Evolutionary conservation across 352 stramenopile species (phyloP).

Genomic region (Phytophthora ohioensis): DNA sequence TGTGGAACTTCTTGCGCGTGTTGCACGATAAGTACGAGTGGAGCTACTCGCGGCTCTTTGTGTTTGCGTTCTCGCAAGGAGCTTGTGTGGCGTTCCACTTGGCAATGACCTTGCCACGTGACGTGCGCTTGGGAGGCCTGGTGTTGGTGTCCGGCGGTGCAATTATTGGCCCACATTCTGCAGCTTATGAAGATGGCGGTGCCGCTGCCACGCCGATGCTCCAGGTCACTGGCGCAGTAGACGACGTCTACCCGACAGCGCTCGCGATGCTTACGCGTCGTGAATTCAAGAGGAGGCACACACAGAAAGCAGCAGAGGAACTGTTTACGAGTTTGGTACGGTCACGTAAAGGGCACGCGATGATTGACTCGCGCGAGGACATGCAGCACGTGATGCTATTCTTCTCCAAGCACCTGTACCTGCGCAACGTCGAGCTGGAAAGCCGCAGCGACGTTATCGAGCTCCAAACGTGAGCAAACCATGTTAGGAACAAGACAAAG

Average conservation of each 20-base stretch:
- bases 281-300: constrained; percentile 27
- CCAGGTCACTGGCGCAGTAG: constrained; percentile 44
- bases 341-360: constrained; percentile 54
- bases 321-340: constrained; percentile 39
- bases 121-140: constrained; percentile 55
- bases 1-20: constrained; percentile 57
- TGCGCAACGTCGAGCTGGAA: constrained; percentile 63
- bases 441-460: constrained; percentile 66
- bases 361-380: constrained; percentile 59
- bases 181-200: background rate
- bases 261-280: constrained; percentile 36
- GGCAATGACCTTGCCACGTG: constrained; percentile 45
- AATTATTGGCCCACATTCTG: constrained; percentile 45
- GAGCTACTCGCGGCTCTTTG: constrained; percentile 60
- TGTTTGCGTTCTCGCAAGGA: constrained; percentile 76
- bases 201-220: constrained; percentile 56
- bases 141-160: constrained; percentile 61
- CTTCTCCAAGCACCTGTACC: constrained; percentile 59
- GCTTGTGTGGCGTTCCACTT: constrained; percentile 70
- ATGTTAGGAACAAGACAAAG: background rate
- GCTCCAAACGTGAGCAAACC: constrained; percentile 41
- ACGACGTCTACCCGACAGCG: constrained; percentile 50
- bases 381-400: constrained; percentile 73
- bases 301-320: constrained; percentile 29
- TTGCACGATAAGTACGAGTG: constrained; percentile 61